These are phyloP conservation scores for Macrophomina tecta DNA, from an alignment of 2,329 filamentous ascomycete species.

Conservation along the genomic window DNA sequence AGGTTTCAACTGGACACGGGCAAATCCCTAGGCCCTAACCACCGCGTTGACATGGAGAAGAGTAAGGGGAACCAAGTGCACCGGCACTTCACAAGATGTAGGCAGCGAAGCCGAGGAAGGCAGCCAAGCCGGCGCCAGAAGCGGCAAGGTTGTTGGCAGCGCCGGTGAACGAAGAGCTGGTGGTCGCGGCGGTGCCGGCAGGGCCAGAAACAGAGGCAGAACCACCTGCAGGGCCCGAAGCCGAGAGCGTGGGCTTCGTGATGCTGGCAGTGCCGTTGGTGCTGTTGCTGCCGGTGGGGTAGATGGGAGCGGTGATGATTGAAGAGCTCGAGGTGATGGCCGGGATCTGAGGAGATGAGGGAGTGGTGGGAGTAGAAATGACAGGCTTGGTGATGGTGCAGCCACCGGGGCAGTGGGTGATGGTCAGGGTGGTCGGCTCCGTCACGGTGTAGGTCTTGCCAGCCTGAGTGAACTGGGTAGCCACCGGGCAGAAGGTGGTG, in stretches of 20 bases:
- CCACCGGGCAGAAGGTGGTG: conserved; percentile 38
- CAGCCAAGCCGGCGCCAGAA: conserved; percentile 59
- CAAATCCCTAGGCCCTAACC: not conserved
- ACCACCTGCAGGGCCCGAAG: not conserved
- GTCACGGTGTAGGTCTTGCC: conserved; percentile 43
- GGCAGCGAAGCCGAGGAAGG: conserved; percentile 57
- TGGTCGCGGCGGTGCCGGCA: conserved; percentile 32
- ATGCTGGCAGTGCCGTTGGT: conserved; percentile 28
- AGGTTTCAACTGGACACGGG: not conserved
- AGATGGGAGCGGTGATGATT: not conserved
- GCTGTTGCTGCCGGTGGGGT: conserved; percentile 28
- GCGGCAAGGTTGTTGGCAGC: conserved; percentile 56
- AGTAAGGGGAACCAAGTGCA: conserved; percentile 12
- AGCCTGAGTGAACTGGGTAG: conserved; percentile 37
- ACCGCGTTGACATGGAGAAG: conserved; percentile 20
- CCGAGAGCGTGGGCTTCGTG: conserved; percentile 7
- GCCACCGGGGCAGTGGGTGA: conserved; percentile 36
- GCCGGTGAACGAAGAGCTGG: conserved; percentile 54
- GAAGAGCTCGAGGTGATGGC: conserved; percentile 18
- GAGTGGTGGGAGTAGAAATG: conserved; percentile 16
- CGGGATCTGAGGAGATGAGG: conserved; percentile 24
- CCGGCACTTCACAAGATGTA: conserved; percentile 46
- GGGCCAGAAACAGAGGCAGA: not conserved
- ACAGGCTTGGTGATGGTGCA: conserved; percentile 33
- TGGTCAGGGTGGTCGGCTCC: conserved; percentile 40